Evolutionary conservation across 257 asterid species (phyloP), one percentile per base, ranked within the genome.

Genomic region (Ehretia macrophylla): DNA sequence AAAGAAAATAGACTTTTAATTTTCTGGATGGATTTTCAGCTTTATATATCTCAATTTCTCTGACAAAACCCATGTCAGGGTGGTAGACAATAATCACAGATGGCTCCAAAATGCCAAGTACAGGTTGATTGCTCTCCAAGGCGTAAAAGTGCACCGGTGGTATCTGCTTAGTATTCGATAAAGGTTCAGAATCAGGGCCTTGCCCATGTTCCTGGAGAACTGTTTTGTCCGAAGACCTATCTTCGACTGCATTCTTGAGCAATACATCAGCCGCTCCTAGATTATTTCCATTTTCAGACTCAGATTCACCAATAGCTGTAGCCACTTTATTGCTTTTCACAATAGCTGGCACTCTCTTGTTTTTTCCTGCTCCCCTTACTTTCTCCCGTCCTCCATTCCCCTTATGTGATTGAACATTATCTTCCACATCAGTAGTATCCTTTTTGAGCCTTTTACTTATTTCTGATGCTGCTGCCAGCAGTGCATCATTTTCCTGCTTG

Each of bases 11-110:
- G 49, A 91, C 96, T 76, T 83, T 91, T 67, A 89, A 68, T 53
- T 62, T 82, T 76, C 64, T 78, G 17, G 78, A 69, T 18, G 99
- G 91, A 70, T 88, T 88, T 75, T 92, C 95, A 70, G 97, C 85
- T 81, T 84, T 89, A 76, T 83, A 92, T 59, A 85, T 68, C 69
- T 92, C 99, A 65, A 92, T 85, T 71, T 92, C 96, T 74, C 99
- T 89, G 63, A 92, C 90, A 77, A 92, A 92, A 40, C 87, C 84
- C 73, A 84, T 72, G 68, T 86, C 91, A 52, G 99, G 96, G 75
- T 92, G 96, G 77, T 92, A 92, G 37, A 90, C 81, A 70, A 92
- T 82, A 73, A 92, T 68, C 72, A 81, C 87, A 74, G 91, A 83
- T 39, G 99, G 97, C 82, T 81, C 83, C 76, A 86, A 77, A 67